Evolutionary conservation across 805 yeast genomes (phyloP).

Genomic region (Metschnikowia corniflorae): DNA sequence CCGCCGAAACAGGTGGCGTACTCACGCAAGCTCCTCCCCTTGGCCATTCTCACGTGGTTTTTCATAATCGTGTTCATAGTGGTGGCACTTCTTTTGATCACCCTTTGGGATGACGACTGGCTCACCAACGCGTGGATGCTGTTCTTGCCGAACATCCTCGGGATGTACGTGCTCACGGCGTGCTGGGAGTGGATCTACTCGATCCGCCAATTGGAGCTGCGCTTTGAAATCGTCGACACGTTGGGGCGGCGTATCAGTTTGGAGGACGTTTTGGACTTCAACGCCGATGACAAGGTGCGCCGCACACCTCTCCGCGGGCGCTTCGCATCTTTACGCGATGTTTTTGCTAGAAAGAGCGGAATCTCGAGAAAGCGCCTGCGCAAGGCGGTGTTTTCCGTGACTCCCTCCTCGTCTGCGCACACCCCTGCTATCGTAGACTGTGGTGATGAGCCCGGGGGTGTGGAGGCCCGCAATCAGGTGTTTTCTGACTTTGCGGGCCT

Average conservation of each 20-base stretch:
- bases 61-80: constrained; percentile 38
- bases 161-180: constrained; percentile 48
- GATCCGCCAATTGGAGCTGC: constrained; percentile 47
- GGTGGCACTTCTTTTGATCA: constrained; percentile 23
- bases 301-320: constrained; percentile 30
- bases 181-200: constrained; percentile 68
- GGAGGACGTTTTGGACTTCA: constrained; percentile 34
- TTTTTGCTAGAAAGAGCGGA: not conserved
- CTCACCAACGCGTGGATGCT: constrained; percentile 49
- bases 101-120: constrained; percentile 30
- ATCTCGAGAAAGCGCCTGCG: too few relatives aligned
- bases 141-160: constrained; percentile 41
- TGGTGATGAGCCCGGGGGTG: too few relatives aligned
- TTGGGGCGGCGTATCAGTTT: constrained; percentile 57
- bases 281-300: constrained; percentile 21
- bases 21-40: constrained; percentile 43
- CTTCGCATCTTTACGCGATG: constrained; percentile 23
- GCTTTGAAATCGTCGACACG: constrained; percentile 52
- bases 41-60: constrained; percentile 44
- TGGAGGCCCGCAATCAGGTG: too few relatives aligned
- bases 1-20: constrained; percentile 41
- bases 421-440: constrained; percentile 4
- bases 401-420: not conserved
- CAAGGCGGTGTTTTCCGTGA: not conserved
- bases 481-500: too few relatives aligned